Conservation (phyloP, 495 filamentous ascomycete species). For the Cercophora samala region DNA sequence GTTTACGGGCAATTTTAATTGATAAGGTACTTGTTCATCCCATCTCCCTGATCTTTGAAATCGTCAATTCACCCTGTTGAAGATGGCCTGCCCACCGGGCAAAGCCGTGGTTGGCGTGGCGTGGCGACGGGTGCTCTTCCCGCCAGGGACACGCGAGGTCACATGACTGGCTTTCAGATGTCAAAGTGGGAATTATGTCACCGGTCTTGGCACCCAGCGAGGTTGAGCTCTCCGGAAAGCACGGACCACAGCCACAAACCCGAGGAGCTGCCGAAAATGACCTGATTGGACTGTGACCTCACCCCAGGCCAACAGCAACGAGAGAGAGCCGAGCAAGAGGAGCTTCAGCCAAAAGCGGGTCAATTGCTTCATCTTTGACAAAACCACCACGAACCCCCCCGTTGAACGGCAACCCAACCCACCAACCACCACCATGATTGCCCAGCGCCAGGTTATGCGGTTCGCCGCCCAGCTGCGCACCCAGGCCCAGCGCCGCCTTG, state of each 20-base stretch:
- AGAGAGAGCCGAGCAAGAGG: neutral
- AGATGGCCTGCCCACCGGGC: neutral
- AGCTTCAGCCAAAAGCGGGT: conserved; percentile 21
- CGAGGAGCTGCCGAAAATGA: conserved; percentile 28
- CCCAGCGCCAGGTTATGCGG: conserved; percentile 60
- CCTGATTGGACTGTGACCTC: conserved; percentile 31
- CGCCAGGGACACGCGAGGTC: conserved; percentile 18
- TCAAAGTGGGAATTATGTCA: conserved; percentile 14
- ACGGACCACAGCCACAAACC: conserved; percentile 7
- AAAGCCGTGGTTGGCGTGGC: neutral
- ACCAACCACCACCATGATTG: conserved; percentile 50
- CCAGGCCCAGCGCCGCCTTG: conserved; percentile 66
- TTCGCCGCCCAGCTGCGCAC: conserved; percentile 53
- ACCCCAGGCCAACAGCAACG: conserved; percentile 9
- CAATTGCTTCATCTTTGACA: conserved; percentile 14
- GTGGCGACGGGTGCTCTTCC: conserved; percentile 1
- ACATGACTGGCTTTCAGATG: conserved; percentile 14
- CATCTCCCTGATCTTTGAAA: neutral
- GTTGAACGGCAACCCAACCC: conserved; percentile 7
- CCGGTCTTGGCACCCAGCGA: conserved; percentile 1
- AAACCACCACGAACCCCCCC: conserved; percentile 5
- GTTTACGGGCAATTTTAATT: neutral
- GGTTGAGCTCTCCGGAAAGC: neutral
- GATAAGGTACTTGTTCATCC: neutral
- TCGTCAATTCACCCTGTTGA: neutral